These are phyloP conservation scores for Ammopiptanthus mongolicus DNA, from an alignment of 306 rosid genomes.

Conservation along the genomic window DNA sequence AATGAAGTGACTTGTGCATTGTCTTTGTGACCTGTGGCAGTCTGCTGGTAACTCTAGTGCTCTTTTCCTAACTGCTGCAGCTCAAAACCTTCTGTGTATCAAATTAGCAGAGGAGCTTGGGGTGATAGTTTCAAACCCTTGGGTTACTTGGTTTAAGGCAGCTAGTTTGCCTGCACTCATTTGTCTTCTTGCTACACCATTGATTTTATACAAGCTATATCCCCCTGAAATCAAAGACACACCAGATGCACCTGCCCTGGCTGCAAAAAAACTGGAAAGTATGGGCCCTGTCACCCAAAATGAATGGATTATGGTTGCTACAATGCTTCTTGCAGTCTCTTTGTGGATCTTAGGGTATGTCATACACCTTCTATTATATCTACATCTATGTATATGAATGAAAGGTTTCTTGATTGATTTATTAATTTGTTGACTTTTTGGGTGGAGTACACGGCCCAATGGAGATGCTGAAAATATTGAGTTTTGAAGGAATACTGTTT, in stretches of 20 bases:
- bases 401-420: background rate
- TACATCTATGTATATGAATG: background rate
- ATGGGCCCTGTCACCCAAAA: slow-evolving; percentile 80
- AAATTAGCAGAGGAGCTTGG: slow-evolving; percentile 89
- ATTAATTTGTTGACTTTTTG: slow-evolving; percentile 12
- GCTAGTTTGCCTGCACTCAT: slow-evolving; percentile 79
- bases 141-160: slow-evolving; percentile 92
- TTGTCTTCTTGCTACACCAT: slow-evolving; percentile 73
- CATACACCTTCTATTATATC: background rate
- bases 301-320: slow-evolving; percentile 82
- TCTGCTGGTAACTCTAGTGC: slow-evolving; percentile 93
- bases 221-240: slow-evolving; percentile 96
- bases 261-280: slow-evolving; percentile 63
- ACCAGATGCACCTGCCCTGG: slow-evolving; percentile 94
- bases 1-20: slow-evolving; percentile 36
- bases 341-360: slow-evolving; percentile 94
- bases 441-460: background rate
- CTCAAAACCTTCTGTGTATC: slow-evolving; percentile 86
- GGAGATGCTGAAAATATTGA: slow-evolving; percentile 12
- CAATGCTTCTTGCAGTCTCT: slow-evolving; percentile 94
- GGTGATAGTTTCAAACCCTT: slow-evolving; percentile 65
- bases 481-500: background rate
- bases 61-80: slow-evolving; percentile 98
- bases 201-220: slow-evolving; percentile 67
- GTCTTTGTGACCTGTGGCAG: slow-evolving; percentile 55